These are phyloP conservation scores for Plasmodiophora brassicae DNA, from an alignment of 208 protist genomes.

Conservation along the genomic window DNA sequence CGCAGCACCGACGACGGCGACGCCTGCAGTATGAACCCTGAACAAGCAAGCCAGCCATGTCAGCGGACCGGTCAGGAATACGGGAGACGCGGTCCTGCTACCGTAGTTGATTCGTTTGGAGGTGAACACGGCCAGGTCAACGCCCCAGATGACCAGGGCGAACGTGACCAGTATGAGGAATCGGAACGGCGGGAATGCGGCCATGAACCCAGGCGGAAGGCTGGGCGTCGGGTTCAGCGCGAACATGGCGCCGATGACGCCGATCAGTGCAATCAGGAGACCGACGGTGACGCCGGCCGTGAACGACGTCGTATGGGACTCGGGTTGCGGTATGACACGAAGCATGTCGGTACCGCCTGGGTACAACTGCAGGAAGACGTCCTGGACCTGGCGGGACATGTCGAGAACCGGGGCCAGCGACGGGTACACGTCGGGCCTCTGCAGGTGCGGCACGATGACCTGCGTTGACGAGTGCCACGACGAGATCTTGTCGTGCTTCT, in stretches of 20 bases:
- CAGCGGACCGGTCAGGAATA: too few relatives aligned
- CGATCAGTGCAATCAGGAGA: slow-evolving; percentile 4
- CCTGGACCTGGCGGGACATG: not conserved
- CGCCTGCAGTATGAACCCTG: not conserved
- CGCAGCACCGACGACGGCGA: not conserved
- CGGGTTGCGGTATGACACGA: not conserved
- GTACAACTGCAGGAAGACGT: not conserved
- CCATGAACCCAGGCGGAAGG: not conserved
- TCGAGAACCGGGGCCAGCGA: not conserved
- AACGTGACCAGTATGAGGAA: not conserved
- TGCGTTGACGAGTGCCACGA: not conserved
- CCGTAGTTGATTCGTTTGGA: slow-evolving; percentile 5
- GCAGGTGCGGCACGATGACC: not conserved
- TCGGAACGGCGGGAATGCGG: not conserved
- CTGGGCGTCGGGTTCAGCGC: not conserved
- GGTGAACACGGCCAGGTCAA: not conserved
- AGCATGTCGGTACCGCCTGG: not conserved
- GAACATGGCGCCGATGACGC: not conserved
- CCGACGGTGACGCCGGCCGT: slow-evolving; percentile 16
- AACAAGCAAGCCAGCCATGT: too few relatives aligned
- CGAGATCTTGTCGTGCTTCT: slow-evolving; percentile 14
- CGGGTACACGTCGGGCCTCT: not conserved
- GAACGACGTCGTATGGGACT: not conserved
- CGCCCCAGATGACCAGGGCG: not conserved
- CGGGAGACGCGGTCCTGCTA: too few relatives aligned